Evolutionary conservation across 2,329 filamentous ascomycete species (phyloP), one percentile per base, ranked within the genome.

Genomic region (Paecilomyces formosus): DNA sequence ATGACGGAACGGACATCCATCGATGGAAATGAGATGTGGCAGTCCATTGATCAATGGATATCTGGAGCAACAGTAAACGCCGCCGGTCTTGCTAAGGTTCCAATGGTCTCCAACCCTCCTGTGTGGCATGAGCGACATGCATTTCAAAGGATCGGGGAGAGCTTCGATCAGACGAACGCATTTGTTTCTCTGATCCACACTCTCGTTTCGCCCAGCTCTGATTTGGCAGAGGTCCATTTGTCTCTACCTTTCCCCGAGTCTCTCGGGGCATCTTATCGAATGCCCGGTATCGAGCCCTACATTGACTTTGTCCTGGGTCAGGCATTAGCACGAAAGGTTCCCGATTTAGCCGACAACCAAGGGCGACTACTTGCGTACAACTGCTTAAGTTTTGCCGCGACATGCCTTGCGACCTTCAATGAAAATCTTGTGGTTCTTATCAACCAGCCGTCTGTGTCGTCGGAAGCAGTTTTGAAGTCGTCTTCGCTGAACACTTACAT

Each of bases 391-490:
- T 96, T 99, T 70, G 88, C 92, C 53, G 78, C 87, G 21, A 84
- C 85, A 2, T 94, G 91, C 68, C 77, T 99, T 22, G 82, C 82
- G 8, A 92, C 86, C 0, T 99, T 99, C 78, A 97, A 99, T 72
- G 94, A 99, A 71, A 88, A 97, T 66, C 82, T 97, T 11, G 88
- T 97, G 49, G 81, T 93, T 30, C 85, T 97, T 66, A 88, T 89
- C 45, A 95, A 91, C 70, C 84, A 88, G 68, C 89, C 90, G 1
- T 88, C 83, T 60, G 80, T 95, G 30, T 79, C 84, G 26, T 86
- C 96, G 15, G 92, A 97, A 70, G 77, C 82, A 9, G 84, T 88
- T 15, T 90, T 96, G 63, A 82, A 72, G 82, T 82, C 90, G 3
- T 88, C 87, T 2, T 89, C 89, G 58, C 79, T 97, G 3, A 85